Percentiles rank a stretch among this genome's conserved stretches.
Evolutionary conservation across 805 yeast species (phyloP).

Genomic region (Hanseniaspora lindneri): DNA sequence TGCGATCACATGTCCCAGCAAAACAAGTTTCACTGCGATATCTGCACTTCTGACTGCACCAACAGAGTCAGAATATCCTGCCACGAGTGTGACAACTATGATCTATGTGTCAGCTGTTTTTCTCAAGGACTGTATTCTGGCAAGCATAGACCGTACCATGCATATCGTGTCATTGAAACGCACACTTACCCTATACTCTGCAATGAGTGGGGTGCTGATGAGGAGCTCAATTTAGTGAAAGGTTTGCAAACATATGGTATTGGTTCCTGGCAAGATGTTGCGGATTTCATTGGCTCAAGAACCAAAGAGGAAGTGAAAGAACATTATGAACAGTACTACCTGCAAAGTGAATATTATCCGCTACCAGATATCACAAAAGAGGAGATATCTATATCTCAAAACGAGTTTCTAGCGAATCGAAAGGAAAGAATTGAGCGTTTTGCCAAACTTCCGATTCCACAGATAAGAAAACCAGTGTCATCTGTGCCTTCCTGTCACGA

Average conservation of each 20-base stretch:
- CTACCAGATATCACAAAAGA: conserved; percentile 73
- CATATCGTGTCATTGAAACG: conserved; percentile 82
- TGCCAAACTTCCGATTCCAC: conserved; percentile 63
- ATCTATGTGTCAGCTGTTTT: conserved; percentile 95
- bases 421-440: conserved; percentile 62
- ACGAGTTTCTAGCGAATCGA: conserved; percentile 56
- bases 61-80: conserved; percentile 81
- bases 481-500: conserved; percentile 95
- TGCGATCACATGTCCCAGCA: conserved; percentile 20
- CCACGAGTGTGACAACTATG: conserved; percentile 87
- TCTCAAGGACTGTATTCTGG: conserved; percentile 71
- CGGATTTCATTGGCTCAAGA: conserved; percentile 88
- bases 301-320: conserved; percentile 81
- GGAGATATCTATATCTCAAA: conserved; percentile 38
- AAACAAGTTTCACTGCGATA: conserved; percentile 77
- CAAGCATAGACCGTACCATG: conserved; percentile 88
- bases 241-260: conserved; percentile 86
- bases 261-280: conserved; percentile 97
- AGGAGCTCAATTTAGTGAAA: conserved; percentile 74
- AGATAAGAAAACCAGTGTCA: conserved; percentile 77
- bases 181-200: conserved; percentile 87
- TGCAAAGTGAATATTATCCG: conserved; percentile 66
- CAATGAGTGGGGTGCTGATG: conserved; percentile 96
- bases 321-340: conserved; percentile 65
- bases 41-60: conserved; percentile 92